Evolutionary conservation across 176 grass and related monocot genomes (phyloP).

Genomic region (Eleusine coracana): DNA sequence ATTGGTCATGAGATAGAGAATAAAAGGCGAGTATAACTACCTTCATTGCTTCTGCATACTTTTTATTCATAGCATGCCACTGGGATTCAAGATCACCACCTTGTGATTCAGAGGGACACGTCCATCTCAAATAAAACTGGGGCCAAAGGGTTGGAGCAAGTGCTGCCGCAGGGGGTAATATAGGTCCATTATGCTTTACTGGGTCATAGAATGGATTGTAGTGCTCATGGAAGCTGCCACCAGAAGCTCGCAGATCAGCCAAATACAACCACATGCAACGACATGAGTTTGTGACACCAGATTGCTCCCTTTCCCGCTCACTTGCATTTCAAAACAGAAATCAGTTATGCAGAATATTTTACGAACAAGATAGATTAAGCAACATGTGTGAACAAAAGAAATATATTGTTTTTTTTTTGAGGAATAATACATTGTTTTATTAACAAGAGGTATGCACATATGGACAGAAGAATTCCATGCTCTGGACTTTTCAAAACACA

Average conservation of each 20-base stretch:
- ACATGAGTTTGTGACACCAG: conserved; percentile 51
- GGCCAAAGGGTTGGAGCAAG: conserved; percentile 97
- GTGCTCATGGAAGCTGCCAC: conserved; percentile 81
- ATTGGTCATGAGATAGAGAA: not conserved
- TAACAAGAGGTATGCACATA: not conserved
- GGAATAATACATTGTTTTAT: conserved; percentile 21
- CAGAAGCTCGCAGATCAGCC: conserved; percentile 56
- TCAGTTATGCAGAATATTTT: conserved; percentile 42
- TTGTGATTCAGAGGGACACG: conserved; percentile 76
- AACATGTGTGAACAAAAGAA: conserved; percentile 9
- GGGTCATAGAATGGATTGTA: conserved; percentile 87
- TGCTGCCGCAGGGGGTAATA: conserved; percentile 85
- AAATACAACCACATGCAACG: conserved; percentile 89
- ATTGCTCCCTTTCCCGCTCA: conserved; percentile 94
- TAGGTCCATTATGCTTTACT: conserved; percentile 44
- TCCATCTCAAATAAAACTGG: conserved; percentile 94
- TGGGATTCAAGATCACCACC: conserved; percentile 81
- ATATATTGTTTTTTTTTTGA: no score
- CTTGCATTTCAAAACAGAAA: conserved; percentile 62
- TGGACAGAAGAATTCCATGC: not conserved
- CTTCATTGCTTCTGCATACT: conserved; percentile 56
- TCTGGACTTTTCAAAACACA: conserved; percentile 8
- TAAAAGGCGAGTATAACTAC: conserved; percentile 43
- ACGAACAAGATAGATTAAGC: conserved; percentile 11
- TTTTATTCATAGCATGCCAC: conserved; percentile 71